These are phyloP conservation scores for Neckera pumila DNA, from an alignment of 225 moss, liverwort and hornwort species.

Conservation along the genomic window DNA sequence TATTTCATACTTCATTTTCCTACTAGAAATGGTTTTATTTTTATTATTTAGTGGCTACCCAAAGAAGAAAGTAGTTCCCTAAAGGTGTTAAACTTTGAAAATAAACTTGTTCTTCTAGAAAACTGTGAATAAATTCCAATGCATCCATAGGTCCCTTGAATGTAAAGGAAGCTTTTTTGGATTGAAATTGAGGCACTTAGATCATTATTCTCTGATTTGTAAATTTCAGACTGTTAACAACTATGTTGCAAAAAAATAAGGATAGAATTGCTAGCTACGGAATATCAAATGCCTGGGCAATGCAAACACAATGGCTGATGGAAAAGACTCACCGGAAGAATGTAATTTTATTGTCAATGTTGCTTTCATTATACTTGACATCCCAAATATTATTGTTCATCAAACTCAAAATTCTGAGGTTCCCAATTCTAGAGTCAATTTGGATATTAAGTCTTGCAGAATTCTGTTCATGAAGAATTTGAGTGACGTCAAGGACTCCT, in stretches of 20 bases:
- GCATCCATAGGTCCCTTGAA: too few relatives aligned
- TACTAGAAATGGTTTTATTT: not conserved
- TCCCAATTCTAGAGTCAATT: not conserved
- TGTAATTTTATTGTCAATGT: fast-evolving
- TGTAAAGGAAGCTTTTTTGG: not conserved
- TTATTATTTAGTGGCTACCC: not conserved
- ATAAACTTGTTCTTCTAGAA: fast-evolving
- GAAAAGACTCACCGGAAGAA: not conserved
- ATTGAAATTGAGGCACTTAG: not conserved
- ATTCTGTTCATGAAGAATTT: not conserved
- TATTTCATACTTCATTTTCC: not conserved
- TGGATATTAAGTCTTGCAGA: fast-evolving
- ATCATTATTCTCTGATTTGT: not conserved
- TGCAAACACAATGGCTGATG: not conserved
- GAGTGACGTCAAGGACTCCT: not conserved
- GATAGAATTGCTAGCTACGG: not conserved
- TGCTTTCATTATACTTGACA: not conserved
- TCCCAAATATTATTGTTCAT: not conserved
- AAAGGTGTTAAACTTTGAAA: not conserved
- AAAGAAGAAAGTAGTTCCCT: fast-evolving
- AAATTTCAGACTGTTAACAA: not conserved
- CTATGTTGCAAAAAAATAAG: fast-evolving
- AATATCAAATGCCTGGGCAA: fast-evolving
- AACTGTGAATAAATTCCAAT: not conserved
- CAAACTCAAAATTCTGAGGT: not conserved